Percentiles rank a stretch among this genome's conserved stretches.
These are phyloP conservation scores for Arachis stenosperma DNA, from an alignment of 306 rosid genomes.

Conservation along the genomic window DNA sequence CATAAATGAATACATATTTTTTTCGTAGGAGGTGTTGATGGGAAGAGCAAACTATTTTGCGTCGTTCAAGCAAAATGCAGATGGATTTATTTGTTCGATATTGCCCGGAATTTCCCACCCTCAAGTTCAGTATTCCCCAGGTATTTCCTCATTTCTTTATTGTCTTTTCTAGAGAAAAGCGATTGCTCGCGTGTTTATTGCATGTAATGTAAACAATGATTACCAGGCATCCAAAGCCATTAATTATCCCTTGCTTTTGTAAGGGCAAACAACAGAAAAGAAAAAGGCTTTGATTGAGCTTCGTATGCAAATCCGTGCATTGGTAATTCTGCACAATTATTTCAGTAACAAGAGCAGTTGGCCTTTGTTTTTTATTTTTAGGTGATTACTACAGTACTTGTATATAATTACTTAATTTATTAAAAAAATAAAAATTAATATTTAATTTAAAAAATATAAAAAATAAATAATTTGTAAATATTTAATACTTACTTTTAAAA, in stretches of 20 bases:
- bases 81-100: slow-evolving; percentile 82
- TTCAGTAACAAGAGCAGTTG: not conserved
- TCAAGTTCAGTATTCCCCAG: slow-evolving; percentile 95
- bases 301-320: slow-evolving; percentile 5
- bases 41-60: slow-evolving; percentile 83
- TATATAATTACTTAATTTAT: too few species aligned
- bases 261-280: not conserved
- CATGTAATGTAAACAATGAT: slow-evolving; percentile 15
- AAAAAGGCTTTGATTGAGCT: slow-evolving; percentile 43
- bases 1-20: slow-evolving; percentile 22
- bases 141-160: slow-evolving; percentile 41
- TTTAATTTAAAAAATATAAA: too few species aligned
- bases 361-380: too few species aligned
- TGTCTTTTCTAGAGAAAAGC: not conserved
- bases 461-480: too few species aligned
- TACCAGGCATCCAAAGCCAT: slow-evolving; percentile 36
- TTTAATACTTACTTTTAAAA: too few species aligned
- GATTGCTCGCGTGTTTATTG: slow-evolving; percentile 5
- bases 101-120: slow-evolving; percentile 91
- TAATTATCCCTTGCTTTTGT: slow-evolving; percentile 42
- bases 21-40: slow-evolving; percentile 84
- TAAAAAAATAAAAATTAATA: too few species aligned
- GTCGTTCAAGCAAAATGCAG: slow-evolving; percentile 87
- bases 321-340: slow-evolving; percentile 37
- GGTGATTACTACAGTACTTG: too few species aligned